Percentiles rank a stretch among this genome's conserved stretches.
phyloP scores from a whole-genome alignment of 495 filamentous ascomycete species.

The Penicillium arizonense region DNA sequence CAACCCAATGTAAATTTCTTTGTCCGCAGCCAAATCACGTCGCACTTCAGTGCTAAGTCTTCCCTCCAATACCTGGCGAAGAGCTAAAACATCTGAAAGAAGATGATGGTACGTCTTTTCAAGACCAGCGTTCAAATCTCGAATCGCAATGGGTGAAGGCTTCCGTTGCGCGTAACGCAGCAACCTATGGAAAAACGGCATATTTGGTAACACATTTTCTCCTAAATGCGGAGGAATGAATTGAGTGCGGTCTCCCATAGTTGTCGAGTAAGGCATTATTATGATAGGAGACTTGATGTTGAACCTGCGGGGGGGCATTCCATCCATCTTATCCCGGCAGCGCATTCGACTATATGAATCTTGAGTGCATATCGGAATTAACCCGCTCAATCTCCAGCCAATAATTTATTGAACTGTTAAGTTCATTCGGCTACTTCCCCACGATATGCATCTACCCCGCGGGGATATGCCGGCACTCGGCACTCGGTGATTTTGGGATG shows the following conservation, averaged over 20 bases:
- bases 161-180: constrained; percentile 25
- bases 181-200: constrained; percentile 29
- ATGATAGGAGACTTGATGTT: not conserved
- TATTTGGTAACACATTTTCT: constrained; percentile 18
- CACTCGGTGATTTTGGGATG: constrained; percentile 16
- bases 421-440: constrained; percentile 23
- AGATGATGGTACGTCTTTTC: constrained; percentile 29
- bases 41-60: constrained; percentile 10
- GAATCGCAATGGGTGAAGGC: constrained; percentile 19
- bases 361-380: not conserved
- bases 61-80: constrained; percentile 16
- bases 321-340: not conserved
- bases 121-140: constrained; percentile 26
- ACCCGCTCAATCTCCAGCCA: constrained; percentile 8
- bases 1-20: constrained; percentile 46
- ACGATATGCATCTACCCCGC: constrained; percentile 15
- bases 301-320: not conserved
- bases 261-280: not conserved
- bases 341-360: not conserved
- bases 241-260: constrained; percentile 23
- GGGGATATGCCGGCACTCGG: constrained; percentile 21
- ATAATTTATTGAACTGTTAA: not conserved
- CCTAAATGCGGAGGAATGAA: constrained; percentile 28
- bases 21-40: constrained; percentile 24
- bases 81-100: constrained; percentile 18